phyloP scores from a whole-genome alignment of 164 flowering plant species.

The Stephania yunnanensis region DNA sequence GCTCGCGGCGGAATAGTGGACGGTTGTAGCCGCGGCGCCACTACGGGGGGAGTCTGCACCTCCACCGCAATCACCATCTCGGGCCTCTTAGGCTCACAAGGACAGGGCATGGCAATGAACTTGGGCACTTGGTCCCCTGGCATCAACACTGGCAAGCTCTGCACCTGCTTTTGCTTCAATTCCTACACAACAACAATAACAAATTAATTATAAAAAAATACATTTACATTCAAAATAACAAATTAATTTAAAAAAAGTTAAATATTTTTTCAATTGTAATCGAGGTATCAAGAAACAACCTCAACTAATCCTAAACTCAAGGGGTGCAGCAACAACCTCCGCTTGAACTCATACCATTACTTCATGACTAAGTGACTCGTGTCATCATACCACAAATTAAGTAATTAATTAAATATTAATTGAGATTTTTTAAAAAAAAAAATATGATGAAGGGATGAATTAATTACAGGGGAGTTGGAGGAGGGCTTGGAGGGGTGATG shows the following conservation, averaged over 20 bases:
- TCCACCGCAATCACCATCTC: slow-evolving; percentile 28
- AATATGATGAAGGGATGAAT: neutral
- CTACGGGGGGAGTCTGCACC: slow-evolving; percentile 9
- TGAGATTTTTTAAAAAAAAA: neutral
- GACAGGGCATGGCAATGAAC: slow-evolving; percentile 84
- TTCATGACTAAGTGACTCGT: too few relatives aligned
- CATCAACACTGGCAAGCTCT: slow-evolving; percentile 75
- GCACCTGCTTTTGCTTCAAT: slow-evolving; percentile 20
- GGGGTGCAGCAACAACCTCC: too few relatives aligned
- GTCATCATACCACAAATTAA: too few relatives aligned
- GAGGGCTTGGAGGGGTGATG: slow-evolving; percentile 37
- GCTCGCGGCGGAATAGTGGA: slow-evolving; percentile 11
- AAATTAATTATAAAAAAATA: neutral
- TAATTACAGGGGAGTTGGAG: slow-evolving; percentile 32
- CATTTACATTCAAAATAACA: too few relatives aligned
- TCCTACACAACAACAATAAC: neutral
- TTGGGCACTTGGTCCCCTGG: slow-evolving; percentile 71
- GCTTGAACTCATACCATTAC: too few relatives aligned
- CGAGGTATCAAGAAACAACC: too few relatives aligned
- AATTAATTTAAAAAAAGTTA: too few relatives aligned
- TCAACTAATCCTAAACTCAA: too few relatives aligned
- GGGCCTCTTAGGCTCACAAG: slow-evolving; percentile 42
- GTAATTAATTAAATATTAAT: too few relatives aligned
- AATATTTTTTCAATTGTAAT: too few relatives aligned
- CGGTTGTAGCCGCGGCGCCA: slow-evolving; percentile 33